Evolutionary conservation across 768 basidiomycete species (phyloP).

Genomic region (Suillus subaureus): DNA sequence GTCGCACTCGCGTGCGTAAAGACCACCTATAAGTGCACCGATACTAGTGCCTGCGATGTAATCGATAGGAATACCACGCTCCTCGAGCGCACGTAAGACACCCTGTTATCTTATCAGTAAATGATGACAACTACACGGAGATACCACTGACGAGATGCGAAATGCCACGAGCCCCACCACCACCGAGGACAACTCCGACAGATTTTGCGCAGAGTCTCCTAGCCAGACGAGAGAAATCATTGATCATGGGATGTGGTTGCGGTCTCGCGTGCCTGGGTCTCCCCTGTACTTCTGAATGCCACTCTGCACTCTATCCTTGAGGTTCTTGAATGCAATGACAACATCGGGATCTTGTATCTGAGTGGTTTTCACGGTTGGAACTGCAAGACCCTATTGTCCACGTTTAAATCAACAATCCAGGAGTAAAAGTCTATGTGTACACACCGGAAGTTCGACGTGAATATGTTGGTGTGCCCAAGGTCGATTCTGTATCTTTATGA

Average conservation of each 20-base stretch:
- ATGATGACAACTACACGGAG: conserved; percentile 9
- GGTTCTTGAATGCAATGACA: conserved; percentile 83
- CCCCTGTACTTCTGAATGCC: conserved; percentile 87
- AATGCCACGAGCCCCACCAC: conserved; percentile 94
- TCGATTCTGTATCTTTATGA: conserved; percentile 60
- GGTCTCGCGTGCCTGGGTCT: conserved; percentile 60
- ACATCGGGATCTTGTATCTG: conserved; percentile 84
- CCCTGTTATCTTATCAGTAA: conserved; percentile 54
- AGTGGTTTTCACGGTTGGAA: conserved; percentile 61
- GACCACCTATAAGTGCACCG: conserved; percentile 87
- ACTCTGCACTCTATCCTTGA: conserved; percentile 91
- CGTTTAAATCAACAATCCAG: conserved; percentile 10
- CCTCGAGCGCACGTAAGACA: conserved; percentile 89
- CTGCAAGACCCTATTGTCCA: conserved; percentile 63
- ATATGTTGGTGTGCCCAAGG: conserved; percentile 97
- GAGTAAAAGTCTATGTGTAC: conserved; percentile 21
- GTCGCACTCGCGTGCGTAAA: conserved; percentile 95
- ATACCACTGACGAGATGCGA: conserved; percentile 59
- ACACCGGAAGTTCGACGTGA: conserved; percentile 87
- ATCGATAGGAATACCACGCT: conserved; percentile 91
- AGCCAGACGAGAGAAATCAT: conserved; percentile 92
- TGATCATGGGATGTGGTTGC: conserved; percentile 78
- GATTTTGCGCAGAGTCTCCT: conserved; percentile 90
- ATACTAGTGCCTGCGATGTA: conserved; percentile 95
- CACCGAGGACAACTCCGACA: conserved; percentile 92